These are phyloP conservation scores for Ichthyophthirius multifiliis DNA, from an alignment of 169 alveolate species.

Conservation along the genomic window DNA sequence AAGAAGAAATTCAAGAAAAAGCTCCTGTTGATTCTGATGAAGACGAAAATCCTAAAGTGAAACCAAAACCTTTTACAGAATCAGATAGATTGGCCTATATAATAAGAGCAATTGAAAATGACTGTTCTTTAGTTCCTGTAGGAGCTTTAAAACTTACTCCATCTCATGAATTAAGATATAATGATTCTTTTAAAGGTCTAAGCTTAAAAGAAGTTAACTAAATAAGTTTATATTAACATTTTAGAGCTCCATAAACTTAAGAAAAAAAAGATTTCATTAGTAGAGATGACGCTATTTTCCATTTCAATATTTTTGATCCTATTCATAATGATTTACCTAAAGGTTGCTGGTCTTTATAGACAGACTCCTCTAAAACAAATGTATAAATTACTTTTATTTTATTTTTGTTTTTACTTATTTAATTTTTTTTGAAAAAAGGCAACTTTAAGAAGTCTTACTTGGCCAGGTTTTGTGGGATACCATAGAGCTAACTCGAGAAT, in stretches of 20 bases:
- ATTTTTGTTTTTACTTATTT: neutral
- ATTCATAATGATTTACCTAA: slow-evolving; percentile 65
- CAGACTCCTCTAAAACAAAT: slow-evolving; percentile 55
- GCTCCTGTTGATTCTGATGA: slow-evolving; percentile 45
- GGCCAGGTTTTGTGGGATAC: slow-evolving; percentile 87
- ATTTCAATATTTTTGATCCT: slow-evolving; percentile 63
- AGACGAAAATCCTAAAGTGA: slow-evolving; percentile 32
- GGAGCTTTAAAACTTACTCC: slow-evolving; percentile 79
- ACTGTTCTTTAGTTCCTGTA: slow-evolving; percentile 71
- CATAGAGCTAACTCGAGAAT: slow-evolving; percentile 63
- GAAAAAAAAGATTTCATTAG: slow-evolving; percentile 45
- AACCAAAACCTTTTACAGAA: slow-evolving; percentile 63
- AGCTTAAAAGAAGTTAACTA: slow-evolving; percentile 30
- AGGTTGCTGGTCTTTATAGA: slow-evolving; percentile 75
- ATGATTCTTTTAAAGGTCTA: slow-evolving; percentile 79
- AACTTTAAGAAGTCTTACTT: slow-evolving; percentile 61
- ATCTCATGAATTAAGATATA: slow-evolving; percentile 74
- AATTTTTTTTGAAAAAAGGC: slow-evolving; percentile 33
- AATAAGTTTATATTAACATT: slow-evolving; percentile 61
- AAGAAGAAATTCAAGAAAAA: slow-evolving; percentile 18
- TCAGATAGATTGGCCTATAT: slow-evolving; percentile 76
- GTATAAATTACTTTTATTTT: neutral
- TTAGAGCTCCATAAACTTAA: slow-evolving; percentile 60
- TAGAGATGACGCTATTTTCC: slow-evolving; percentile 73
- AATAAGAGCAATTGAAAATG: slow-evolving; percentile 83